phyloP scores from a whole-genome alignment of 1,284 basidiomycete genomes.

The Somion occarium region DNA sequence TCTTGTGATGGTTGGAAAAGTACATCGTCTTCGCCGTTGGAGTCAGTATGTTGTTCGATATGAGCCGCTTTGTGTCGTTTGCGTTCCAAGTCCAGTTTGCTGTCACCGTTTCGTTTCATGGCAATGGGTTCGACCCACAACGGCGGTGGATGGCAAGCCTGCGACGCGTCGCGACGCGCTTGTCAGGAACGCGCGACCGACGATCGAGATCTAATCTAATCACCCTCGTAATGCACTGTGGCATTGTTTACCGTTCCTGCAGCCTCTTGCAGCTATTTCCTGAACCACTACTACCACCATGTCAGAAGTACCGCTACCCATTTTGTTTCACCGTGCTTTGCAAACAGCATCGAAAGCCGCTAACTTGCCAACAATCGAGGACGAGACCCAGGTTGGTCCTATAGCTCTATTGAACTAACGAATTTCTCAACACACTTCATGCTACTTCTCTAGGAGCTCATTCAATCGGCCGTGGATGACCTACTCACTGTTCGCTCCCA shows the following conservation, averaged over 20 bases:
- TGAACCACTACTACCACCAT: slow-evolving; percentile 1
- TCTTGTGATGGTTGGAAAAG: slow-evolving; percentile 4
- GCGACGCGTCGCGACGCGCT: neutral
- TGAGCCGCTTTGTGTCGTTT: neutral
- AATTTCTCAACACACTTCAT: neutral
- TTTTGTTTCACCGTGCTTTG: slow-evolving; percentile 42
- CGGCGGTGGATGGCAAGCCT: neutral
- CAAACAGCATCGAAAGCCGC: slow-evolving; percentile 38
- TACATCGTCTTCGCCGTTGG: neutral
- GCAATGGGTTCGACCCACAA: too few species aligned
- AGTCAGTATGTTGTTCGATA: too few species aligned
- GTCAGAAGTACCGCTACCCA: slow-evolving; percentile 28
- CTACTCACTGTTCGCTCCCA: slow-evolving; percentile 45
- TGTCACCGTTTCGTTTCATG: neutral
- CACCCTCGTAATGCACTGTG: too few species aligned
- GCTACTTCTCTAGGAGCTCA: slow-evolving; percentile 42
- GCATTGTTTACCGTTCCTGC: too few species aligned
- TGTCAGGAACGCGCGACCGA: neutral
- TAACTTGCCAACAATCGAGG: slow-evolving; percentile 41
- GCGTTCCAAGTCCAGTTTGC: neutral
- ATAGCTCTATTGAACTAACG: neutral
- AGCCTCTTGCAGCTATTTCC: too few species aligned
- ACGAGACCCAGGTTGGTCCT: slow-evolving; percentile 43
- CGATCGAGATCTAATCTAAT: too few species aligned
- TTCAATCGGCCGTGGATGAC: slow-evolving; percentile 50